A percentile compares a stretch with the other conserved stretches of the same genome.
Evolutionary conservation across 495 filamentous ascomycete genomes (phyloP).

Genomic region (Aspergillus affinis): DNA sequence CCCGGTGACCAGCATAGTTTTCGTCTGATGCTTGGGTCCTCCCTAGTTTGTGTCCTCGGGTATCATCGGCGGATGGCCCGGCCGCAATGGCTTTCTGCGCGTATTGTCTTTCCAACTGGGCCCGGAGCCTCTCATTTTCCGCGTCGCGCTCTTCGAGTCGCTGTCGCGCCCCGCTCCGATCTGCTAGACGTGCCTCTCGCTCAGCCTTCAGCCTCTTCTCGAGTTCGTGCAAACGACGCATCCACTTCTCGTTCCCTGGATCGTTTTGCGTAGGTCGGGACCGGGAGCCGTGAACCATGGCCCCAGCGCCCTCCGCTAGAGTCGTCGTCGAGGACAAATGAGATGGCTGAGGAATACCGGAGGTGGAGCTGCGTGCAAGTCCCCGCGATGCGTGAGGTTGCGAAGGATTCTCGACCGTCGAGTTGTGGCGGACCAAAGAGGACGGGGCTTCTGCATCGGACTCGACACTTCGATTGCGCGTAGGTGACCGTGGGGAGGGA

Average conservation of each 20-base stretch:
- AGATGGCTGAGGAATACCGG: conserved; percentile 37
- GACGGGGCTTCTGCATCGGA: conserved; percentile 28
- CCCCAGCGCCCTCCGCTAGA: conserved; percentile 31
- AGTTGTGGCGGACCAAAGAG: conserved; percentile 52
- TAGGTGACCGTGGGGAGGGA: conserved; percentile 28
- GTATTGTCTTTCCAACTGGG: conserved; percentile 66
- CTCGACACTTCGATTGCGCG: conserved; percentile 9
- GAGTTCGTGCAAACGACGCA: conserved; percentile 78
- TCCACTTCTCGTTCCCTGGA: conserved; percentile 68
- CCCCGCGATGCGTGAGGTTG: conserved; percentile 24
- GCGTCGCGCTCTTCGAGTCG: conserved; percentile 78
- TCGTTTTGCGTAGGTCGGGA: conserved; percentile 29
- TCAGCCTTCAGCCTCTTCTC: conserved; percentile 89
- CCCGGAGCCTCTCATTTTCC: conserved; percentile 72
- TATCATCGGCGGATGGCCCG: conserved; percentile 26
- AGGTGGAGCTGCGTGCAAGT: conserved; percentile 32
- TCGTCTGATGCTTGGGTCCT: conserved; percentile 10
- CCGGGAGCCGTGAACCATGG: conserved; percentile 34
- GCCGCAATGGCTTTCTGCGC: conserved; percentile 38
- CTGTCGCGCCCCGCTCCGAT: conserved; percentile 79
- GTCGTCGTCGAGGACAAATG: conserved; percentile 36
- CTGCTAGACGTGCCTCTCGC: conserved; percentile 79
- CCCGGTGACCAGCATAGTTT: conserved; percentile 15
- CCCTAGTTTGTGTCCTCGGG: conserved; percentile 2
- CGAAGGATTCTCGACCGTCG: conserved; percentile 29